These are phyloP conservation scores for Elongisporangium undulatum DNA, from an alignment of 352 stramenopile species.

Conservation along the genomic window DNA sequence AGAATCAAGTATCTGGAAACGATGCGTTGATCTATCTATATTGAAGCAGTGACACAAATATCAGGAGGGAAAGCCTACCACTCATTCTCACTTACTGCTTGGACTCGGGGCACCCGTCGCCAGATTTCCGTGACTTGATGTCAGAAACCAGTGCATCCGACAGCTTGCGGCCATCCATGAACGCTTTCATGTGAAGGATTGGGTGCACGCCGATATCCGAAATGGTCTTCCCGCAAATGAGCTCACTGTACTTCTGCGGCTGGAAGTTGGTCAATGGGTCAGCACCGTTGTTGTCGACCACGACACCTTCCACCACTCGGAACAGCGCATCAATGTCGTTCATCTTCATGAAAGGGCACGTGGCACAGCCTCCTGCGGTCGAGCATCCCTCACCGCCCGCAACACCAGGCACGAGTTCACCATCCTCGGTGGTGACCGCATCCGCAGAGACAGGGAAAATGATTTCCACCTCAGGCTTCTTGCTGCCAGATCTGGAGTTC, in stretches of 20 bases:
- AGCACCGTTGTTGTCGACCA: slow-evolving; percentile 15
- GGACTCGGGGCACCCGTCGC: slow-evolving; percentile 47
- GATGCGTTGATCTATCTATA: neutral
- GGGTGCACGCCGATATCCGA: slow-evolving; percentile 91
- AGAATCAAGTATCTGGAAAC: neutral
- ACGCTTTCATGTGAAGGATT: slow-evolving; percentile 97
- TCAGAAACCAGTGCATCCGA: slow-evolving; percentile 84
- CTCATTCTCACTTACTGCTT: slow-evolving; percentile 1
- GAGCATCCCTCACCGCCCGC: slow-evolving; percentile 94
- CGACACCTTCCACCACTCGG: slow-evolving; percentile 80
- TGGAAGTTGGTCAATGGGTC: slow-evolving; percentile 88
- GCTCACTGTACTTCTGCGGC: slow-evolving; percentile 89
- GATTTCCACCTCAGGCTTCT: slow-evolving; percentile 92
- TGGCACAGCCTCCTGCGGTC: slow-evolving; percentile 95
- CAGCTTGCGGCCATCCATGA: slow-evolving; percentile 91
- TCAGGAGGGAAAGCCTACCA: neutral
- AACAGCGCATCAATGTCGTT: slow-evolving; percentile 97
- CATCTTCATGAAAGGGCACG: slow-evolving; percentile 99
- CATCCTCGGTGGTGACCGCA: slow-evolving; percentile 79
- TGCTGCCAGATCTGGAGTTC: slow-evolving; percentile 26
- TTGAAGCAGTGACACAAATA: neutral
- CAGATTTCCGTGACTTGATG: slow-evolving; percentile 62
- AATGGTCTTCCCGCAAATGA: slow-evolving; percentile 88
- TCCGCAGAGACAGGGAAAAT: slow-evolving; percentile 96
- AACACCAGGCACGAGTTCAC: slow-evolving; percentile 87